A percentile compares a stretch with the other conserved stretches of the same genome.
Conservation (phyloP, 306 rosid species). For the Ormosia semicastrata region DNA sequence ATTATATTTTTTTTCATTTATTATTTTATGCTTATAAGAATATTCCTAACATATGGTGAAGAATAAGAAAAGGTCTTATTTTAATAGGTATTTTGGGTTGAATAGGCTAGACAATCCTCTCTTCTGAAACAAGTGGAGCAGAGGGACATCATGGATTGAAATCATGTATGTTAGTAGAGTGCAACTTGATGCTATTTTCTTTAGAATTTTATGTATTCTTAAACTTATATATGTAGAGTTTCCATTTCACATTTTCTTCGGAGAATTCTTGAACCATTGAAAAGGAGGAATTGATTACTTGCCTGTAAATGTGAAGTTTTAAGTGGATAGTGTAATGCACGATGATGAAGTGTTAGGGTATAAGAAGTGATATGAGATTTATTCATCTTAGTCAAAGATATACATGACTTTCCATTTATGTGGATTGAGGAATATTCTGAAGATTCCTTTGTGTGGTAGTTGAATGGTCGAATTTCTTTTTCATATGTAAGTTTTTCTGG, state of each 20-base stretch:
- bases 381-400: neutral
- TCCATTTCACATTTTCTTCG: neutral
- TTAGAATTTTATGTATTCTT: neutral
- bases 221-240: neutral
- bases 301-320: neutral
- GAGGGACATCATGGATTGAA: neutral
- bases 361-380: neutral
- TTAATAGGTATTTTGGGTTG: neutral
- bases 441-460: neutral
- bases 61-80: too few relatives aligned
- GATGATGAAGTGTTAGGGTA: neutral
- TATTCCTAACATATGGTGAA: neutral
- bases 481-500: neutral
- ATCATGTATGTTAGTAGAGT: neutral
- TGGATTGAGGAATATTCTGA: neutral
- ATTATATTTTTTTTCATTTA: neutral
- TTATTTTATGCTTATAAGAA: neutral
- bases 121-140: neutral
- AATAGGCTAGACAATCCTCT: neutral
- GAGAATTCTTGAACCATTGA: neutral
- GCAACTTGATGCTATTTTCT: neutral
- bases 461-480: slow-evolving; percentile 7
- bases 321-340: neutral
- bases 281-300: neutral
- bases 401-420: neutral